These are phyloP conservation scores for Fusarium sororula DNA, from an alignment of 2,329 filamentous ascomycete species.

Conservation along the genomic window DNA sequence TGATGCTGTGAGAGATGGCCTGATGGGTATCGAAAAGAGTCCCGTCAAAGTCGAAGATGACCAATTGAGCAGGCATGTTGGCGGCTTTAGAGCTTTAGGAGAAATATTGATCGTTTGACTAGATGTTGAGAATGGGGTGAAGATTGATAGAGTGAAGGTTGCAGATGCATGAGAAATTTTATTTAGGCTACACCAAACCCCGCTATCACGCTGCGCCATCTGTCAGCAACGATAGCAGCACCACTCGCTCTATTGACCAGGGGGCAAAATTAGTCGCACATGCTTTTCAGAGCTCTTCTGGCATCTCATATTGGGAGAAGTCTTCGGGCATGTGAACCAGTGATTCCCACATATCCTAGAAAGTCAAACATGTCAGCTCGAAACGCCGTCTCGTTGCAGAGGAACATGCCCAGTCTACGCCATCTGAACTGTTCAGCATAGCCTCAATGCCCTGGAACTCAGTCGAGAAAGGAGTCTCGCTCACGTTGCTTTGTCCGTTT, in stretches of 20 bases:
- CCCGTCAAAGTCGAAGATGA: slow-evolving; percentile 10
- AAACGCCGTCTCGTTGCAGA: accelerated
- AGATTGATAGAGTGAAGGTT: neutral
- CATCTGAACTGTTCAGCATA: slow-evolving; percentile 24
- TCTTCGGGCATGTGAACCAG: slow-evolving; percentile 26
- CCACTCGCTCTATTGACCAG: neutral
- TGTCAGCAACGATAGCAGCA: neutral
- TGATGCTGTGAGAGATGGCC: slow-evolving; percentile 13
- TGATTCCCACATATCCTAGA: slow-evolving; percentile 24
- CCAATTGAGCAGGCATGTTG: neutral
- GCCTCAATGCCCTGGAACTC: slow-evolving; percentile 21
- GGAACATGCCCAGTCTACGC: slow-evolving; percentile 27
- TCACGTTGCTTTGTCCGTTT: neutral
- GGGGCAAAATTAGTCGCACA: too few relatives aligned
- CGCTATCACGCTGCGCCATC: neutral
- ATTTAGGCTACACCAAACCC: neutral
- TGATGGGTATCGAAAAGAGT: slow-evolving; percentile 12
- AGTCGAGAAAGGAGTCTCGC: neutral
- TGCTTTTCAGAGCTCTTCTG: neutral
- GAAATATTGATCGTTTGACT: accelerated
- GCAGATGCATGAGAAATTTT: neutral
- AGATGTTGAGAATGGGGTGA: accelerated
- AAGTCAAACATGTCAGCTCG: neutral
- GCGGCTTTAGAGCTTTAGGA: accelerated
- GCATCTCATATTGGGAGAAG: slow-evolving; percentile 5